Percentiles rank a stretch among this genome's conserved stretches.
Conservation (phyloP, 2,329 filamentous ascomycete species). For the Verticillium nonalfalfae region DNA sequence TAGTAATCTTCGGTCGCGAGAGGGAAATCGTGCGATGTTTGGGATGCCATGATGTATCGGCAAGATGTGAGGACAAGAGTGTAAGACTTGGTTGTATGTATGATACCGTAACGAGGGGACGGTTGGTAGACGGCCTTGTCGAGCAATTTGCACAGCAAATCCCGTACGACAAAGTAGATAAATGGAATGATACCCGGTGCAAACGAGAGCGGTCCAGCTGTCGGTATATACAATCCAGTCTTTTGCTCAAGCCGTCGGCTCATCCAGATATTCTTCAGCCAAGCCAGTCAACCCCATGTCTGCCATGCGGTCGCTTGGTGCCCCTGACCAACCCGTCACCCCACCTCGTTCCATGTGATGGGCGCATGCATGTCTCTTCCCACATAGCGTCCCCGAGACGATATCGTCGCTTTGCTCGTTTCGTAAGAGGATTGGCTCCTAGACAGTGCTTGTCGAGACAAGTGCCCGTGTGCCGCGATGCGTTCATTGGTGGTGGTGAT, state of each 20-base stretch:
- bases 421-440: not conserved
- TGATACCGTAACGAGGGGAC: not conserved
- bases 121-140: not conserved
- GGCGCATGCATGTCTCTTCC: not conserved
- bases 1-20: conserved; percentile 33
- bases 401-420: not conserved
- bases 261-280: not conserved
- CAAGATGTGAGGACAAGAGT: not conserved
- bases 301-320: not conserved
- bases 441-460: not conserved
- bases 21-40: conserved; percentile 31
- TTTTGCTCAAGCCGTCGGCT: not conserved
- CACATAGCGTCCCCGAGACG: not conserved
- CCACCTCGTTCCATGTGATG: not conserved
- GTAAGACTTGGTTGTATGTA: not conserved
- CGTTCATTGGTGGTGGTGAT: conserved; percentile 8
- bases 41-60: conserved; percentile 27
- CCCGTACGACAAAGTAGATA: conserved; percentile 6
- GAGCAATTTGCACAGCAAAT: not conserved
- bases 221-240: not conserved
- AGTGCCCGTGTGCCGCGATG: not conserved
- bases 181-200: conserved; percentile 12
- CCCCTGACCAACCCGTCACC: not conserved
- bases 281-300: not conserved
- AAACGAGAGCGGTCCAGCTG: conserved; percentile 10